Conservation (phyloP, 768 basidiomycete genomes). For the Gelatoporia subvermispora region DNA sequence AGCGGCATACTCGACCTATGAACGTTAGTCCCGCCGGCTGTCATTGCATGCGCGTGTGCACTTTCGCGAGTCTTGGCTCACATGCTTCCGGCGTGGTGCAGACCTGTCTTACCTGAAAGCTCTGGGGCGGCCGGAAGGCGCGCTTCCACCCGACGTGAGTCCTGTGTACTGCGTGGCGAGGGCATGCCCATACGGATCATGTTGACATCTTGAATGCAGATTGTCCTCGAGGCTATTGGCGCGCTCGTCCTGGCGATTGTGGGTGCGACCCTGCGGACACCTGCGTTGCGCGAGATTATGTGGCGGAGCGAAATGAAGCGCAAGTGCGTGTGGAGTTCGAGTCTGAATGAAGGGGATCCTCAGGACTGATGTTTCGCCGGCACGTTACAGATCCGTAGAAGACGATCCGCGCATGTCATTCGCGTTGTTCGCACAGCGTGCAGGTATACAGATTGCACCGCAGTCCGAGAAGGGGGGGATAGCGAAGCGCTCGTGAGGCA, state of each 20-base stretch:
- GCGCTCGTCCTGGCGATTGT: constrained; percentile 64
- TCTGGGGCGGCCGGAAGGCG: constrained; percentile 63
- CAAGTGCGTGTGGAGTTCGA: constrained; percentile 43
- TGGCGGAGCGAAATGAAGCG: constrained; percentile 89
- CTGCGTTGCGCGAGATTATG: constrained; percentile 72
- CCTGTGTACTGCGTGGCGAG: background rate
- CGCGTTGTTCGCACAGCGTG: constrained; percentile 18
- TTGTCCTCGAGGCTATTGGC: constrained; percentile 59
- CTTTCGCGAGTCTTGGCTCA: background rate
- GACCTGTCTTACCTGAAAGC: constrained; percentile 77
- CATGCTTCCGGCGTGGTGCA: constrained; percentile 21
- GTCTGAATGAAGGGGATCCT: background rate
- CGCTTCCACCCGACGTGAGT: constrained; percentile 60
- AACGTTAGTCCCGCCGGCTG: constrained; percentile 44
- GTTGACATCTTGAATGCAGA: constrained; percentile 35
- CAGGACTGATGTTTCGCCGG: background rate
- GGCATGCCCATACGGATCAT: no score
- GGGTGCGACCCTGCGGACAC: constrained; percentile 67
- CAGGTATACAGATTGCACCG: constrained; percentile 9
- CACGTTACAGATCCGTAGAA: constrained; percentile 15
- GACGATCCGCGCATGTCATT: constrained; percentile 21
- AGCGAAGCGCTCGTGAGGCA: no score
- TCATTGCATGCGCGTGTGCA: background rate
- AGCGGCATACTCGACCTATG: constrained; percentile 82
- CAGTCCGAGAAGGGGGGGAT: no score